Base-by-base conservation (phyloP, 345 rosid genomes). In the Balakata baccata region DNA sequence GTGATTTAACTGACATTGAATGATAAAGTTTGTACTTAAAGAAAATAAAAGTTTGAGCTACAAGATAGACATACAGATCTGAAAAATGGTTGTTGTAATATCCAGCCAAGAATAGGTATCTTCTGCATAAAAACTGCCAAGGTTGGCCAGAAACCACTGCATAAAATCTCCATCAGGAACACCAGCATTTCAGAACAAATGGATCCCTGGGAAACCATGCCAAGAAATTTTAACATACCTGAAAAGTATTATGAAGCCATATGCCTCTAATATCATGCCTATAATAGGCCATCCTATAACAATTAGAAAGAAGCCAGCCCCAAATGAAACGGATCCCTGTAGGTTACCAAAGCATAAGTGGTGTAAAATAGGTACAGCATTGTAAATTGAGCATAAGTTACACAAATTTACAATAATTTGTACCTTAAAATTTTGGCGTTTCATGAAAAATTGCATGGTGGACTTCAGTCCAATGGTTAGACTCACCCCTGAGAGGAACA, bases 131-230 rank as follows among this genome's bases (percentile, higher is more conserved):
- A 95, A 63, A 92, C 94, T 22, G 98, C 84, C 22, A 95, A 86
- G 58, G 99, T 95, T n/a, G 98, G 98, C 98, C 99, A 95, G 86
- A 95, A 92, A 64, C 98, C 99, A 86, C 98, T 95, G 87, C 81
- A 78, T 47, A 75, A 51, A 74, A 73, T 59, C 72, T 43, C 60
- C 47, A 65, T 82, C 66, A 83, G 77, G 56, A 77, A 74, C 75
- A 60, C 65, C 57, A 65, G 51, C 75, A 2, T 23, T 25, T 29
- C 37, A 11, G 11, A 47, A 52, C 11, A 22, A 59, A 64, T 64
- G 16, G 22, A 56, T 41, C 25, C 39, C 51, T 7, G 51, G 3
- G 38, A 70, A 45, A 66, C 50, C 4, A 7, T 3, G 20, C 53
- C 13, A 29, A 29, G 7, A 64, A 43, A 61, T 18, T 14, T 69